Percentiles rank a stretch among this genome's conserved stretches.
phyloP scores from a whole-genome alignment of 1,284 basidiomycete species.

The Volvariella surrecta region DNA sequence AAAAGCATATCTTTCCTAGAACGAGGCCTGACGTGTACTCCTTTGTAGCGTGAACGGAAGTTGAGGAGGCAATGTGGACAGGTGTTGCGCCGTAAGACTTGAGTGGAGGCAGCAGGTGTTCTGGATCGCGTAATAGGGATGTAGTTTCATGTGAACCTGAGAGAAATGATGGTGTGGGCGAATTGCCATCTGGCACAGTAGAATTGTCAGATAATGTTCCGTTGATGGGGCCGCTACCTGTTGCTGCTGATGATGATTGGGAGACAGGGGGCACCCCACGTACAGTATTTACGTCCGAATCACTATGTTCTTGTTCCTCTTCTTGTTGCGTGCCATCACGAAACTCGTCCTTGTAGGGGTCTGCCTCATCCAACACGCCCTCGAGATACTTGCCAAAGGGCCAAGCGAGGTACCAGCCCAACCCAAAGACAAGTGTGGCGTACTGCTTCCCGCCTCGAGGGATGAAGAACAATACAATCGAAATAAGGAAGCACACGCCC shows the following conservation, averaged over 20 bases:
- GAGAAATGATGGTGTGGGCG: not conserved
- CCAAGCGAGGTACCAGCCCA: conserved; percentile 97
- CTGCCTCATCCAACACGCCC: conserved; percentile 53
- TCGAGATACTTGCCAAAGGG: conserved; percentile 99
- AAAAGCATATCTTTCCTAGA: conserved; percentile 74
- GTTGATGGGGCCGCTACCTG: conserved; percentile 14
- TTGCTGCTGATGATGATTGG: conserved; percentile 18
- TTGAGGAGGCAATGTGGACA: conserved; percentile 24
- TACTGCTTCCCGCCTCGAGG: conserved; percentile 82
- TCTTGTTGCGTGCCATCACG: conserved; percentile 23
- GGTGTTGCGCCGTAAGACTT: conserved; percentile 59
- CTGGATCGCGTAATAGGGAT: conserved; percentile 26
- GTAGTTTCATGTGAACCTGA: conserved; percentile 26
- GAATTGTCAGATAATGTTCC: conserved; percentile 22
- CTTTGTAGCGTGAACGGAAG: conserved; percentile 25
- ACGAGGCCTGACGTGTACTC: conserved; percentile 33
- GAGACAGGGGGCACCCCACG: conserved; percentile 17
- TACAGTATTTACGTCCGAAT: conserved; percentile 21
- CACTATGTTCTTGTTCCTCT: conserved; percentile 19
- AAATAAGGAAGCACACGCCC: conserved; percentile 58
- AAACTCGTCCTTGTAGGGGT: conserved; percentile 34
- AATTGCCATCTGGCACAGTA: not conserved
- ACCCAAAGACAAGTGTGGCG: conserved; percentile 80
- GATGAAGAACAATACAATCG: conserved; percentile 63
- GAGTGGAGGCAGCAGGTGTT: conserved; percentile 28